phyloP scores from a whole-genome alignment of 2,329 filamentous ascomycete species.

The Cercospora nicotianae region DNA sequence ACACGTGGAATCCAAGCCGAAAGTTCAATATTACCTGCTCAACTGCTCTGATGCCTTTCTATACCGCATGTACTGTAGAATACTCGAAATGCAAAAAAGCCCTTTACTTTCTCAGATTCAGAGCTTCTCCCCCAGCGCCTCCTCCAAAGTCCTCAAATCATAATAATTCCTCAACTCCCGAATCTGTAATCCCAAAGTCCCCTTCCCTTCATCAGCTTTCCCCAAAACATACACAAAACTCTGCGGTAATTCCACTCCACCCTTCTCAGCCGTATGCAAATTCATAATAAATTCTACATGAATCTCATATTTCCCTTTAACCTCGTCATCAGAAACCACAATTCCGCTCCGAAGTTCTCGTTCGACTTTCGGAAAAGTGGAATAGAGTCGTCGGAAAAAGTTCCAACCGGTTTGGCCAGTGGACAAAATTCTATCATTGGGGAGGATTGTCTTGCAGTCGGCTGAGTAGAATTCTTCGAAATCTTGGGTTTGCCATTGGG shows the following conservation, averaged over 20 bases:
- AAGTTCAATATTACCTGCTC: not conserved
- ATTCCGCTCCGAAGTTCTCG: slow-evolving; percentile 16
- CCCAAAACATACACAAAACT: slow-evolving; percentile 20
- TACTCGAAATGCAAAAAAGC: not conserved
- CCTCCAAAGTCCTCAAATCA: slow-evolving; percentile 21
- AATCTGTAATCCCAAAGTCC: slow-evolving; percentile 18
- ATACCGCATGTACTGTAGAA: not conserved
- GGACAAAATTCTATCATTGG: slow-evolving; percentile 3
- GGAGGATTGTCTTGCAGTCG: slow-evolving; percentile 13
- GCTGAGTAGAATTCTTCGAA: slow-evolving; percentile 14
- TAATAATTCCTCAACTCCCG: slow-evolving; percentile 23
- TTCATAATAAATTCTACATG: slow-evolving; percentile 19
- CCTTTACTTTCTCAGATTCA: not conserved
- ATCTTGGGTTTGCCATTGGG: slow-evolving; percentile 5
- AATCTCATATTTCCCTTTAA: slow-evolving; percentile 3
- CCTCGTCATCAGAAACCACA: slow-evolving; percentile 12
- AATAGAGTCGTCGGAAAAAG: slow-evolving; percentile 13
- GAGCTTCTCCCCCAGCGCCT: not conserved
- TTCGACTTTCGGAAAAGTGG: slow-evolving; percentile 13
- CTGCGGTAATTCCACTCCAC: slow-evolving; percentile 17
- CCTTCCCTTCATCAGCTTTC: slow-evolving; percentile 19
- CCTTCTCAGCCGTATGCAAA: not conserved
- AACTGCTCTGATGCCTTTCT: not conserved
- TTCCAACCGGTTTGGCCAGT: slow-evolving; percentile 14
- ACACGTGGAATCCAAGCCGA: not conserved